A percentile compares a stretch with the other conserved stretches of the same genome.
These are phyloP conservation scores for Capsicum chinense DNA, from an alignment of 257 asterid species.

Conservation along the genomic window DNA sequence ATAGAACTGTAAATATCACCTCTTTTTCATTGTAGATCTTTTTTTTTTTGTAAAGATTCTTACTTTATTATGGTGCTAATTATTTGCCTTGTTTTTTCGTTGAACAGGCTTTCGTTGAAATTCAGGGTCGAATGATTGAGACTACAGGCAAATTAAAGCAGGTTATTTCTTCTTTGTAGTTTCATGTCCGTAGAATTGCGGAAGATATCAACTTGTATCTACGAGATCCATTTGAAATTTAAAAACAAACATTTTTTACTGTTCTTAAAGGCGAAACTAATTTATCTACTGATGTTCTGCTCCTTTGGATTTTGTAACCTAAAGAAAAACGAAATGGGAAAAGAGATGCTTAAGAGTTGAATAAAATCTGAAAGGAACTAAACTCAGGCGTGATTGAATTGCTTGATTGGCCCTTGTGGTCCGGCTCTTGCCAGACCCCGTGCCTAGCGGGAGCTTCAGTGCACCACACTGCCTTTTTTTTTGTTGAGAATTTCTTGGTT, in stretches of 20 bases:
- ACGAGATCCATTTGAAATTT: background rate
- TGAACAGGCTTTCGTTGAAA: constrained; percentile 83
- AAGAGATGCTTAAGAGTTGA: background rate
- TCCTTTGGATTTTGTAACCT: background rate
- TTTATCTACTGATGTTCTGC: background rate
- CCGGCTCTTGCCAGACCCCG: too few relatives aligned
- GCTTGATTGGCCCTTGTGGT: too few relatives aligned
- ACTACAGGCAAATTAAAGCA: constrained; percentile 86
- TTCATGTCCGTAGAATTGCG: background rate
- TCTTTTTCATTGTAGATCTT: background rate
- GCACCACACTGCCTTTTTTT: too few relatives aligned
- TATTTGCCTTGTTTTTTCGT: constrained; percentile 1
- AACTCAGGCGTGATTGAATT: background rate
- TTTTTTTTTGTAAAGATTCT: background rate
- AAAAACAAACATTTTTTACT: background rate
- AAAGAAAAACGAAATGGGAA: background rate
- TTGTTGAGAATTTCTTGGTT: background rate
- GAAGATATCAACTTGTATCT: background rate
- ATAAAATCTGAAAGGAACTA: background rate
- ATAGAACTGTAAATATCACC: constrained; percentile 54
- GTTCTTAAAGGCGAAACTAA: background rate
- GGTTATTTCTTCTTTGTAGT: constrained; percentile 41
- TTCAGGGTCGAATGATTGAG: constrained; percentile 93
- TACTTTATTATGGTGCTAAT: background rate
- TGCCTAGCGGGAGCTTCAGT: too few relatives aligned